These are phyloP conservation scores for Serendipita sp. DNA, from an alignment of 768 basidiomycete species.

Conservation along the genomic window DNA sequence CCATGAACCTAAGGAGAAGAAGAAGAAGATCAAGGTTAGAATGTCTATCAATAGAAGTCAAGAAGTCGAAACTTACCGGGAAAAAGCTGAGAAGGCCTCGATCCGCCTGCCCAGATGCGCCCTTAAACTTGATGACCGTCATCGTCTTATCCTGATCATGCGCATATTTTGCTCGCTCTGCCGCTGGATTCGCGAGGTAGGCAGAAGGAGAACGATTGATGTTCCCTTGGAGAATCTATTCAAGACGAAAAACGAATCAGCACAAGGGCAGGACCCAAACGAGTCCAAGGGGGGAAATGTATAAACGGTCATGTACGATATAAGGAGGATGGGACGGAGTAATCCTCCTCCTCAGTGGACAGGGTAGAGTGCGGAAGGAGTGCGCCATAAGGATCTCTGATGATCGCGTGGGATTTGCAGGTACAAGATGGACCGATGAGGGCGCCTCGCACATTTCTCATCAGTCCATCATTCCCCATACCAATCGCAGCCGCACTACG, in stretches of 20 bases:
- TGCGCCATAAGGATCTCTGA: too few species aligned
- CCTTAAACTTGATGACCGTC: conserved; percentile 50
- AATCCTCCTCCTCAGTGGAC: too few species aligned
- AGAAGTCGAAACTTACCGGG: conserved; percentile 16
- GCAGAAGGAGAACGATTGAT: conserved; percentile 61
- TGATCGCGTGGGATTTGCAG: too few species aligned
- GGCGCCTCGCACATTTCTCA: too few species aligned
- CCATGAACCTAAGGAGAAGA: conserved; percentile 41
- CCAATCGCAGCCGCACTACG: too few species aligned
- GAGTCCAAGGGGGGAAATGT: neutral
- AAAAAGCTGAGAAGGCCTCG: conserved; percentile 60
- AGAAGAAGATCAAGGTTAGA: neutral
- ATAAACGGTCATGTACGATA: too few species aligned
- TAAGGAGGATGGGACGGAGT: too few species aligned
- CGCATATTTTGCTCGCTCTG: conserved; percentile 47
- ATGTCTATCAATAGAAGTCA: too few species aligned
- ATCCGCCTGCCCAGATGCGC: conserved; percentile 28
- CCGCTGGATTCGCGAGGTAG: conserved; percentile 57
- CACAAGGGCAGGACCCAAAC: neutral
- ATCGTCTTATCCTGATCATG: conserved; percentile 62
- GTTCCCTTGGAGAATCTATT: conserved; percentile 39
- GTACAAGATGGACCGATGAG: too few species aligned
- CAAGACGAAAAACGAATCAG: neutral
- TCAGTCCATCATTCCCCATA: too few species aligned
- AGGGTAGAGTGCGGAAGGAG: too few species aligned